These are phyloP conservation scores for Heimioporus retisporus DNA, from an alignment of 1,284 basidiomycete species.

Conservation along the genomic window DNA sequence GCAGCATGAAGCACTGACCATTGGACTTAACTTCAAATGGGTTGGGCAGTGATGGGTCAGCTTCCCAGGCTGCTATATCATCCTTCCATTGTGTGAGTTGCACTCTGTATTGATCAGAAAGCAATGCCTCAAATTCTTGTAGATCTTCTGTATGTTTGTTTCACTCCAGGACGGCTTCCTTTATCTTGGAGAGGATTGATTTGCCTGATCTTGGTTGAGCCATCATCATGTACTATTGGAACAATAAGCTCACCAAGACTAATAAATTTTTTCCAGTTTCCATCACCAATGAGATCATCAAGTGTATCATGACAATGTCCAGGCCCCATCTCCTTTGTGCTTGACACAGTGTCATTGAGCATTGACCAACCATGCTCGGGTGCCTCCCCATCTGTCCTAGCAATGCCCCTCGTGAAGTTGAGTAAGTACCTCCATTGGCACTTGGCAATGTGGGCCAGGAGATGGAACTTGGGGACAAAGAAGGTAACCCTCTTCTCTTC, in stretches of 20 bases:
- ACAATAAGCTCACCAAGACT: not conserved
- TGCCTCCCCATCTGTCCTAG: slow-evolving; percentile 18
- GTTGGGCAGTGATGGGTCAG: not conserved
- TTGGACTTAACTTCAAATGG: slow-evolving; percentile 2
- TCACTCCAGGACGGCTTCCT: slow-evolving; percentile 2
- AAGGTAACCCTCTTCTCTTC: not conserved
- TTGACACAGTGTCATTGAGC: slow-evolving; percentile 16
- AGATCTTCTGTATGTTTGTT: slow-evolving; percentile 5
- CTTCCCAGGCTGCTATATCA: slow-evolving; percentile 1
- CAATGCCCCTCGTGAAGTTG: slow-evolving; percentile 11
- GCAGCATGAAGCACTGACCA: too few species aligned
- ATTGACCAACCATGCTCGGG: slow-evolving; percentile 14
- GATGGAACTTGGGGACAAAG: slow-evolving; percentile 23
- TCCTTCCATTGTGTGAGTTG: not conserved
- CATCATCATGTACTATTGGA: too few species aligned
- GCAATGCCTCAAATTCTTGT: not conserved
- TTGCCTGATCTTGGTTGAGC: not conserved
- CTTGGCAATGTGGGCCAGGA: slow-evolving; percentile 10
- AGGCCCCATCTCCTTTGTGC: slow-evolving; percentile 25
- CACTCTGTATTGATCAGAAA: not conserved
- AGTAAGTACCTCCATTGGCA: slow-evolving; percentile 25
- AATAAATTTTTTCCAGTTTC: slow-evolving; percentile 17
- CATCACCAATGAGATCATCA: slow-evolving; percentile 11
- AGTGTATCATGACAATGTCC: slow-evolving; percentile 8
- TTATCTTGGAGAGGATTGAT: slow-evolving; percentile 4